Evolutionary conservation across 495 filamentous ascomycete genomes (phyloP).

Genomic region (Daldinia decipiens): DNA sequence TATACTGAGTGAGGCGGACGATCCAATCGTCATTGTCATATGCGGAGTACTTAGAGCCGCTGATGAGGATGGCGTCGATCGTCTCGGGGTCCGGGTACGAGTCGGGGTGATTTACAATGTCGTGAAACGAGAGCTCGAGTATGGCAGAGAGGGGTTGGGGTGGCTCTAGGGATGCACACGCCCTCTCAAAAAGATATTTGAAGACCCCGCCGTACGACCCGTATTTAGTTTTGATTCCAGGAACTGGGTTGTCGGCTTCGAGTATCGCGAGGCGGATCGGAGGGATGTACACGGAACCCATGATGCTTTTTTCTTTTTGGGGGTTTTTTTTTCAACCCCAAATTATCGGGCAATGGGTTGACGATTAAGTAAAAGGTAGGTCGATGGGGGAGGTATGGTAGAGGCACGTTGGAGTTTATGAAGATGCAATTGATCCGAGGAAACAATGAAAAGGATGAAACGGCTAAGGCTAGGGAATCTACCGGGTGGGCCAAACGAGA

Average conservation of each 20-base stretch:
- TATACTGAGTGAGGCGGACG: slow-evolving; percentile 75
- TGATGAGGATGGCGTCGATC: slow-evolving; percentile 84
- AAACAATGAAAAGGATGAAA: slow-evolving; percentile 12
- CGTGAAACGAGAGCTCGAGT: slow-evolving; percentile 70
- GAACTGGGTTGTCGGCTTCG: slow-evolving; percentile 79
- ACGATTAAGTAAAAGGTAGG: not conserved
- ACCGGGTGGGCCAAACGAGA: not conserved
- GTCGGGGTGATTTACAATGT: slow-evolving; percentile 69
- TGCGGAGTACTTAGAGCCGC: slow-evolving; percentile 69
- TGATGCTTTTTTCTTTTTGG: slow-evolving; percentile 16
- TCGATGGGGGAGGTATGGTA: not conserved
- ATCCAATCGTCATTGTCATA: slow-evolving; percentile 81
- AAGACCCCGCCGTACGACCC: slow-evolving; percentile 80
- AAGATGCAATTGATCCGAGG: not conserved
- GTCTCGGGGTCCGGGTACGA: slow-evolving; percentile 75
- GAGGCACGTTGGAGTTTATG: not conserved
- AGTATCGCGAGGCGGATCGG: slow-evolving; percentile 84
- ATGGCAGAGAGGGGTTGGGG: slow-evolving; percentile 46
- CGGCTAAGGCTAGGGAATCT: not conserved
- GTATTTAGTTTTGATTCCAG: slow-evolving; percentile 67
- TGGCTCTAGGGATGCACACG: slow-evolving; percentile 49
- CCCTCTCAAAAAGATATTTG: slow-evolving; percentile 63
- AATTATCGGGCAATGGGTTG: not conserved
- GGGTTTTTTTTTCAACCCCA: not conserved
- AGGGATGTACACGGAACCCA: slow-evolving; percentile 43